Conservation (phyloP, 805 yeast genomes). For the Sporopachydermia quercuum region DNA sequence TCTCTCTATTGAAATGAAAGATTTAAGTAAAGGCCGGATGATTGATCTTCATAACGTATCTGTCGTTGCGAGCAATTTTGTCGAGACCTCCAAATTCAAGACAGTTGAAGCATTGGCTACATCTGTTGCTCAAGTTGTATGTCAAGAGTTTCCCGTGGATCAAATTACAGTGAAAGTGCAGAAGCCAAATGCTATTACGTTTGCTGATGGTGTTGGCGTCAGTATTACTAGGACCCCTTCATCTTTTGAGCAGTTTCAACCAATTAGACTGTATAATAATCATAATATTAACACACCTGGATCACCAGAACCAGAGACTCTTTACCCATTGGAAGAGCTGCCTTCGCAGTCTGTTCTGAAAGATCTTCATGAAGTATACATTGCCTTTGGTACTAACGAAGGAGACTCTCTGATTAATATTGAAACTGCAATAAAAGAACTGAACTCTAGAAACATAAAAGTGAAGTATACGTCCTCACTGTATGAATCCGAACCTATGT, state of each 20-base stretch:
- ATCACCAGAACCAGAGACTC: constrained; percentile 8
- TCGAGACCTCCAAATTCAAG: constrained; percentile 70
- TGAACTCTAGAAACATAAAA: constrained; percentile 27
- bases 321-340: constrained; percentile 11
- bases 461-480: constrained; percentile 58
- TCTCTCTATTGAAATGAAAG: constrained; percentile 29
- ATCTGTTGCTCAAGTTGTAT: constrained; percentile 46
- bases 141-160: constrained; percentile 25
- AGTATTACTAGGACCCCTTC: constrained; percentile 35
- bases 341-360: constrained; percentile 1
- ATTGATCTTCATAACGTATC: constrained; percentile 23
- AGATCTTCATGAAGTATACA: constrained; percentile 36
- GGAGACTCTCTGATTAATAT: constrained; percentile 63
- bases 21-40: constrained; percentile 11
- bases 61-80: constrained; percentile 36
- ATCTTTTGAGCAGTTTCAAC: constrained; percentile 20
- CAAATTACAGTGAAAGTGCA: constrained; percentile 46
- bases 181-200: constrained; percentile 80
- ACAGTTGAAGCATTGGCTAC: constrained; percentile 89
- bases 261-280: constrained; percentile 7
- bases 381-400: constrained; percentile 83
- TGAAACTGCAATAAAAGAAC: constrained; percentile 31
- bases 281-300: constrained; percentile 23
- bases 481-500: constrained; percentile 90
- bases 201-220: constrained; percentile 85